phyloP scores from a whole-genome alignment of 169 alveolate species.

The Besnoitia besnoiti region DNA sequence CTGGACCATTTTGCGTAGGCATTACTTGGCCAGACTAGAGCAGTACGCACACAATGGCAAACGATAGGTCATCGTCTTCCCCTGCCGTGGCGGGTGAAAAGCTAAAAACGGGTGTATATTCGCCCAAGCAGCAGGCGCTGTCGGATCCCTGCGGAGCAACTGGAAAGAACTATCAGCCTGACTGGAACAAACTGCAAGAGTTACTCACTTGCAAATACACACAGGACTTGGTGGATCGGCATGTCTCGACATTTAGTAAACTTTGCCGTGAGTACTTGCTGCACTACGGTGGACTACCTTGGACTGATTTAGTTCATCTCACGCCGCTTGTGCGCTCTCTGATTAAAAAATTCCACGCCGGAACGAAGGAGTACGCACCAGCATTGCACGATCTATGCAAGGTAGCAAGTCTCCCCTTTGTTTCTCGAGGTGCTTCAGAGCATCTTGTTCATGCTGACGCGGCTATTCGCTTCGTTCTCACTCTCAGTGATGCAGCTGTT shows the following conservation, averaged over 20 bases:
- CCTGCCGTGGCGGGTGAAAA: no score
- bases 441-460: conserved; percentile 12
- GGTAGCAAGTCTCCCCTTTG: conserved; percentile 31
- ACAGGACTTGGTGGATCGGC: conserved; percentile 12
- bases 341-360: neutral
- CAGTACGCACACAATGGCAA: no score
- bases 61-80: no score
- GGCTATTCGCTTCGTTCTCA: neutral
- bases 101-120: no score
- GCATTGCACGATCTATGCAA: neutral
- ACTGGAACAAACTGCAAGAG: conserved; percentile 25
- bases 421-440: neutral
- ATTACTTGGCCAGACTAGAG: no score
- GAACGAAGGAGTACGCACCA: neutral
- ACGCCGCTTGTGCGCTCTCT: conserved; percentile 23
- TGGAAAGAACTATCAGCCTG: neutral
- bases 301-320: neutral
- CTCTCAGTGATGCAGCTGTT: neutral
- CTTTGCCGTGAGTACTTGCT: neutral
- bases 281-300: conserved; percentile 9
- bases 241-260: neutral
- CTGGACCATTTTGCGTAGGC: no score
- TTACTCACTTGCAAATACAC: conserved; percentile 25
- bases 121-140: no score
- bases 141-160: neutral